Conservation (phyloP, 495 filamentous ascomycete species). For the Hamigera avellanea region DNA sequence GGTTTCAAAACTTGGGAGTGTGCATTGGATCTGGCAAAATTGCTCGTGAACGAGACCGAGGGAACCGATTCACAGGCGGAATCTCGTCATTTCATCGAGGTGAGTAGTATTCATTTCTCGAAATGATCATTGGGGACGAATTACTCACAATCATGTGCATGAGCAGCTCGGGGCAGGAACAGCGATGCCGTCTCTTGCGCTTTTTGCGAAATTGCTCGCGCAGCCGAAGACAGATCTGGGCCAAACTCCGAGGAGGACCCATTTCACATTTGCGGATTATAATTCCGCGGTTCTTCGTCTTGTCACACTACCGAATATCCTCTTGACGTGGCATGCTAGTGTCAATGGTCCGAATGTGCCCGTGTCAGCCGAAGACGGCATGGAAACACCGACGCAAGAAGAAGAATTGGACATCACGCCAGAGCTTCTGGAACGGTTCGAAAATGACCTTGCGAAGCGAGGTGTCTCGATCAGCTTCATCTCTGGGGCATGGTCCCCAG, state of each 20-base stretch:
- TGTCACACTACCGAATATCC: conserved; percentile 78
- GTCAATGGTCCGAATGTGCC: conserved; percentile 9
- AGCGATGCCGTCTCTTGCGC: conserved; percentile 65
- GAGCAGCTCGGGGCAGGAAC: conserved; percentile 80
- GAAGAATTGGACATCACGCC: conserved; percentile 67
- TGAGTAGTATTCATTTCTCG: no score
- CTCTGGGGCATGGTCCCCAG: conserved; percentile 71
- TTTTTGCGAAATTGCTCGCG: conserved; percentile 61
- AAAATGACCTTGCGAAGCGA: conserved; percentile 37
- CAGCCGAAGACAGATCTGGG: conserved; percentile 11
- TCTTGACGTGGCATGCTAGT: conserved; percentile 60
- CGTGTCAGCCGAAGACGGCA: conserved; percentile 1
- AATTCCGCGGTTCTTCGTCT: conserved; percentile 76
- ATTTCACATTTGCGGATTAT: conserved; percentile 78
- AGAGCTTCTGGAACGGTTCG: conserved; percentile 50
- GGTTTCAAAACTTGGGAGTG: conserved; percentile 99
- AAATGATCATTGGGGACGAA: no score
- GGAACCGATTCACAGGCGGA: conserved; percentile 20
- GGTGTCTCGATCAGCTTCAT: conserved; percentile 59
- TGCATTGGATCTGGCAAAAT: conserved; percentile 71
- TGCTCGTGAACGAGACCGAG: conserved; percentile 22
- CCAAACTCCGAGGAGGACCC: conserved; percentile 21
- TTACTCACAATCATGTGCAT: no score
- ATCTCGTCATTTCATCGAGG: conserved; percentile 60
- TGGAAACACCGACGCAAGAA: conserved; percentile 18